Evolutionary conservation across 2,329 filamentous ascomycete species (phyloP).

Genomic region (Fusarium drepaniforme): DNA sequence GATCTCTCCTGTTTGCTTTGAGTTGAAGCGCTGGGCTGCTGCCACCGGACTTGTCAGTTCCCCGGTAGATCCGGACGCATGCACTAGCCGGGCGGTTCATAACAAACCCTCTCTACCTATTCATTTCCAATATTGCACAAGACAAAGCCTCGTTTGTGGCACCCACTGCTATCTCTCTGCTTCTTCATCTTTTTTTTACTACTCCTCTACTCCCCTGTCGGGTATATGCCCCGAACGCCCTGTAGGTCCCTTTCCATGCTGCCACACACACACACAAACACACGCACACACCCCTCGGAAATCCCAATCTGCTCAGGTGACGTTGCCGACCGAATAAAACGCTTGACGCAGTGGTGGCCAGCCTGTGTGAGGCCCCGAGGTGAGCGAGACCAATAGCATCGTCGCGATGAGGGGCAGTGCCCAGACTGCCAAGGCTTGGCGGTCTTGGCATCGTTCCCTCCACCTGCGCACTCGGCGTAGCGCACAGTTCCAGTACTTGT

Average conservation of each 20-base stretch:
- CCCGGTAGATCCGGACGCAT: constrained; percentile 30
- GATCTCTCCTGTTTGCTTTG: constrained; percentile 20
- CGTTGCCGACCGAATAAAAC: constrained; percentile 44
- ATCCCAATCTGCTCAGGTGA: constrained; percentile 44
- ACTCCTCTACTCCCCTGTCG: background rate
- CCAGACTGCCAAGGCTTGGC: constrained; percentile 56
- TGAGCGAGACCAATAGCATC: constrained; percentile 47
- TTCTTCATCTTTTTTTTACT: background rate
- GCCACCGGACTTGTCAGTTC: constrained; percentile 19
- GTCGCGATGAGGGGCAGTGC: constrained; percentile 49
- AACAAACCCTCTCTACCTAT: background rate
- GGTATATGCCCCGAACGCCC: background rate
- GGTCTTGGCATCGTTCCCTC: constrained; percentile 50
- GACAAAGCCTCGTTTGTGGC: background rate
- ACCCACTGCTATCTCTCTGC: background rate
- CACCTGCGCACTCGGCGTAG: constrained; percentile 41
- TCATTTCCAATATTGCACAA: background rate
- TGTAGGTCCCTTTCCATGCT: background rate
- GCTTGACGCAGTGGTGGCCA: constrained; percentile 46
- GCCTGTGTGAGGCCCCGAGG: constrained; percentile 45
- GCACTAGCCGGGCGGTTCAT: background rate
- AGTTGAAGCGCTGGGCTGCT: constrained; percentile 5
- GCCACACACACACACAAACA: background rate
- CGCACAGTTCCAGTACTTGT: constrained; percentile 25
- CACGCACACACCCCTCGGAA: constrained; percentile 7